Conservation (phyloP, 179 eudicot species). For the Spergularia azorica region DNA sequence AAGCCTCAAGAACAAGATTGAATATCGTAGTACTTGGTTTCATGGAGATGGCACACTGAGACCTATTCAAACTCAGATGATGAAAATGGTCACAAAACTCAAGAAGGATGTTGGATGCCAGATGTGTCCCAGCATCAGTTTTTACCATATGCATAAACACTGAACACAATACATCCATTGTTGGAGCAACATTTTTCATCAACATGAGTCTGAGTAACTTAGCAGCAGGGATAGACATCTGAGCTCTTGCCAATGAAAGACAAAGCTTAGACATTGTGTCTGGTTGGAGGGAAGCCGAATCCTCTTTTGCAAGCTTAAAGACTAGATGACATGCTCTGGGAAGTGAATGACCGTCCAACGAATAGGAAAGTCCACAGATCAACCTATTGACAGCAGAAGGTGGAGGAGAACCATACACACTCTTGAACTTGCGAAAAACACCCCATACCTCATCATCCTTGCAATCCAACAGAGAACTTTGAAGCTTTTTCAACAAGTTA, state of each 20-base stretch:
- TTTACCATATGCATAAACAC: constrained; percentile 78
- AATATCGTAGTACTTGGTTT: constrained; percentile 64
- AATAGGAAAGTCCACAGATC: constrained; percentile 62
- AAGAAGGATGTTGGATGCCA: constrained; percentile 72
- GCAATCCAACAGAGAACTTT: constrained; percentile 51
- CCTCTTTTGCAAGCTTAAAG: constrained; percentile 39
- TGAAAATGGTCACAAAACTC: constrained; percentile 54
- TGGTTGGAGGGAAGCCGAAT: constrained; percentile 46
- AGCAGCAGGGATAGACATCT: constrained; percentile 65
- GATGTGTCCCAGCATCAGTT: constrained; percentile 59
- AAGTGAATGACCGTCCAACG: constrained; percentile 59
- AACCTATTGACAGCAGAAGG: constrained; percentile 41
- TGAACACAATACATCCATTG: constrained; percentile 42
- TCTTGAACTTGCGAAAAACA: constrained; percentile 57
- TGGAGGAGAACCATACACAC: constrained; percentile 60
- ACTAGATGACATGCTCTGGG: constrained; percentile 56
- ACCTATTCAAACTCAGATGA: constrained; percentile 34
- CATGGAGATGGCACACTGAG: constrained; percentile 30
- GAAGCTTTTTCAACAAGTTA: constrained; percentile 50
- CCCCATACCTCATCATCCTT: constrained; percentile 65
- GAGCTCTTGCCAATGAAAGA: constrained; percentile 75
- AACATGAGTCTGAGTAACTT: constrained; percentile 69
- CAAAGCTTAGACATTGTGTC: constrained; percentile 54
- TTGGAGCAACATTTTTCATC: constrained; percentile 44
- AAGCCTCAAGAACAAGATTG: constrained; percentile 80